Base-by-base conservation (phyloP, 441 rosid species). In the Bocquillonia castaneifolia region DNA sequence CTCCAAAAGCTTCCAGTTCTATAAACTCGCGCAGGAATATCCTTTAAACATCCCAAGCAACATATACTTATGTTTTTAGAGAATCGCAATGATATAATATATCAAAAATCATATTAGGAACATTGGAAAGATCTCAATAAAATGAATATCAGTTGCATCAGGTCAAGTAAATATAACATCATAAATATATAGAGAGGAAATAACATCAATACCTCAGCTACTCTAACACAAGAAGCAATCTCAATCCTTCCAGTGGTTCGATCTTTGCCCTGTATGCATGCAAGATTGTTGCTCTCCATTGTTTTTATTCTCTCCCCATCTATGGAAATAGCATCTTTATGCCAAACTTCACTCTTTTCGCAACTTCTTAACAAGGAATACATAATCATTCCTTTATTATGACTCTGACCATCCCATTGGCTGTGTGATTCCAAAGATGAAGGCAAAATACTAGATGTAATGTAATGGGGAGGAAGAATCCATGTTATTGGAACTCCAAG, bases 221-320 rank as follows among this genome's bases (percentile, higher is more conserved):
- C 92, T 78, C 85, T 84, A 78, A 94, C 78, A 79, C 99, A 94
- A 56, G 95, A 77, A 81, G 97, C 99, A 77, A 94, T 82, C 84
- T 88, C 97, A 48, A 70, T 75, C 78, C 88, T 90, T 74, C 96
- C 97, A 71, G 81, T 88, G 71, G 83, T 75, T 59, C 84, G 88
- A 80, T 94, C 96, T 76, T 91, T 94, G 63, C 91, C 99, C 71
- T 83, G 92, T 81, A 94, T 86, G 83, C 99, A 94, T 26, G 93
- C 97, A 60, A 87, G 80, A 83, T 80, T 82, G 78, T 85, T 82
- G 72, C 85, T 83, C 68, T 83, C 85, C 22, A 72, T 68, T 61
- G 99, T 94, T 87, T 75, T 88, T 72, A 94, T 76, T 82, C 81
- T 87, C 59, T 81, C 81, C 34, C 87, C 92, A 60, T 82, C 74